Evolutionary conservation across 805 yeast species (phyloP).

Genomic region (Candida endomychidarum): DNA sequence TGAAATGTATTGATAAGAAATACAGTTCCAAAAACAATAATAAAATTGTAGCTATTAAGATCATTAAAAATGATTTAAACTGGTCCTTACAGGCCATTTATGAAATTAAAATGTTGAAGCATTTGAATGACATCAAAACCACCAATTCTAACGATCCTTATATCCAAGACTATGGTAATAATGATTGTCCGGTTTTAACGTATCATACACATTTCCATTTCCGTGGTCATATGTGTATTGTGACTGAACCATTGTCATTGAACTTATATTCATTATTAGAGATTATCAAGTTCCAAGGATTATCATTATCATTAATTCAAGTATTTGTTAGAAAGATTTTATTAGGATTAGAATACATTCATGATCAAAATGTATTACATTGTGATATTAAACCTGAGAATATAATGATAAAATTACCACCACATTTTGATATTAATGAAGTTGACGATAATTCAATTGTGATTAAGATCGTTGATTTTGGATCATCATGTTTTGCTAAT

Average conservation of each 20-base stretch:
- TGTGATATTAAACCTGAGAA: slow-evolving; percentile 83
- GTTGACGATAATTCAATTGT: slow-evolving; percentile 34
- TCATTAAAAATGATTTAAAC: slow-evolving; percentile 69
- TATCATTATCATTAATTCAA: slow-evolving; percentile 41
- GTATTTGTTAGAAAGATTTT: slow-evolving; percentile 56
- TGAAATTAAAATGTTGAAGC: slow-evolving; percentile 67
- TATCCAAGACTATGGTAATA: slow-evolving; percentile 18
- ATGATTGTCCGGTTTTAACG: slow-evolving; percentile 38
- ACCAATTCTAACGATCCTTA: slow-evolving; percentile 8
- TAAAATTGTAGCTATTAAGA: slow-evolving; percentile 66
- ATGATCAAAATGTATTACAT: slow-evolving; percentile 60
- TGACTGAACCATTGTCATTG: slow-evolving; percentile 68
- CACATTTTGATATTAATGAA: slow-evolving; percentile 19
- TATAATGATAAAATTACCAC: slow-evolving; percentile 53
- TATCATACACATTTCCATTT: slow-evolving; percentile 73
- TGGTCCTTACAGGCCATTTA: slow-evolving; percentile 77
- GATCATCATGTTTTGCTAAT: slow-evolving; percentile 54
- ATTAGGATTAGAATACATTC: slow-evolving; percentile 60
- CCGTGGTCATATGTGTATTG: slow-evolving; percentile 79
- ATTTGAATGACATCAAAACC: slow-evolving; percentile 30
- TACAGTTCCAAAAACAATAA: slow-evolving; percentile 22
- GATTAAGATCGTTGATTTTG: slow-evolving; percentile 79
- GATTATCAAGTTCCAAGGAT: slow-evolving; percentile 48
- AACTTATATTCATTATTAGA: slow-evolving; percentile 64
- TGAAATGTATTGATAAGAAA: slow-evolving; percentile 68